These are phyloP conservation scores for Phytomonas sp. DNA, from an alignment of 208 protist genomes.

Conservation along the genomic window DNA sequence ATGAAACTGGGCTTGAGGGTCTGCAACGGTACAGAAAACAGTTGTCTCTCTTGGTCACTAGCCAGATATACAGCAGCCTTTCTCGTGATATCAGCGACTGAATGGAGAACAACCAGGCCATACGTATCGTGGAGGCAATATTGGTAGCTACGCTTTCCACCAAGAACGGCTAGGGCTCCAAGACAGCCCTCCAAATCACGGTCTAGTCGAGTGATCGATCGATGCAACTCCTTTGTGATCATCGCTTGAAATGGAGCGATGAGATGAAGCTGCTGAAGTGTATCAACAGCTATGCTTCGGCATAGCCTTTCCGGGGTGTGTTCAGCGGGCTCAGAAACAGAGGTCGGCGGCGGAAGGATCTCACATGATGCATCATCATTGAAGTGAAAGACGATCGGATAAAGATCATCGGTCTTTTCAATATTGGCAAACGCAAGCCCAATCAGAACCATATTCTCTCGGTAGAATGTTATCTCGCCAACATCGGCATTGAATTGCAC, in stretches of 20 bases:
- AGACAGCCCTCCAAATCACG: constrained; percentile 61
- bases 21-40: constrained; percentile 50
- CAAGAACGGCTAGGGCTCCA: constrained; percentile 68
- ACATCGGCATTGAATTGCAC: constrained; percentile 83
- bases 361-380: constrained; percentile 86
- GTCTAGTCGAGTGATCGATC: constrained; percentile 47
- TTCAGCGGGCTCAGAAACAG: constrained; percentile 42
- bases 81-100: constrained; percentile 48
- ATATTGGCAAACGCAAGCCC: constrained; percentile 84
- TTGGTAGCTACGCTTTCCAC: constrained; percentile 72
- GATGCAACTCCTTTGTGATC: constrained; percentile 68
- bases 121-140: constrained; percentile 80
- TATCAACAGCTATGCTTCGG: constrained; percentile 55
- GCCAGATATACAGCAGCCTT: constrained; percentile 71
- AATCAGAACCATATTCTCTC: constrained; percentile 78
- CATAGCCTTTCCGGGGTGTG: constrained; percentile 42
- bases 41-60: constrained; percentile 46
- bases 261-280: constrained; percentile 77
- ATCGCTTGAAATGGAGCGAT: constrained; percentile 39
- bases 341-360: constrained; percentile 46
- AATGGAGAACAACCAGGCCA: constrained; percentile 71
- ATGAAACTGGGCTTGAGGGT: constrained; percentile 78
- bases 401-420: constrained; percentile 56
- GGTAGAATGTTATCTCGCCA: constrained; percentile 81
- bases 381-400: constrained; percentile 84